Conservation (phyloP, 2,329 filamentous ascomycete species). For the Graphiopsis chlorocephala region DNA sequence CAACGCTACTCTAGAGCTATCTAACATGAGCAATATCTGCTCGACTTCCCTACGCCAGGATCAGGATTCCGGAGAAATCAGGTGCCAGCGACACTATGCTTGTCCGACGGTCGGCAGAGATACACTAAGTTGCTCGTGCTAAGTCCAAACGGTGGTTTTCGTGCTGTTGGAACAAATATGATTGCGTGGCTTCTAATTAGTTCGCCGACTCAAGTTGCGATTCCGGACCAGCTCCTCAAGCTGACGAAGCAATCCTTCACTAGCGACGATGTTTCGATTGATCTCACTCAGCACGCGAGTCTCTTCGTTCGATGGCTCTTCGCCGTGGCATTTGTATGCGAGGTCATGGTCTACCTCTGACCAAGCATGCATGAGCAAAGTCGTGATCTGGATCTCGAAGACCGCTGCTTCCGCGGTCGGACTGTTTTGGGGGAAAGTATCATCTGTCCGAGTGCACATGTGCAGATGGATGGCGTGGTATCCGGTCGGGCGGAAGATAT, state of each 20-base stretch:
- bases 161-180: no score
- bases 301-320: neutral
- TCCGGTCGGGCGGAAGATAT: neutral
- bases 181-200: no score
- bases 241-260: neutral
- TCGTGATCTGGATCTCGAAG: neutral
- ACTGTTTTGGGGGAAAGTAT: neutral
- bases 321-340: neutral
- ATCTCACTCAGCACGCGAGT: neutral
- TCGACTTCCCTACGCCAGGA: neutral
- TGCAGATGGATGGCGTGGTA: neutral
- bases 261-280: neutral
- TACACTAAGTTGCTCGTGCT: no score
- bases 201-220: neutral
- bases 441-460: neutral
- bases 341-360: neutral
- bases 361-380: neutral
- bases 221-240: neutral
- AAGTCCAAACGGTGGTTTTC: no score
- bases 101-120: constrained; percentile 13
- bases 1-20: neutral
- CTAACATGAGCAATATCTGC: neutral
- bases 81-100: constrained; percentile 13
- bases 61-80: neutral
- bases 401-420: neutral